Base-by-base conservation (phyloP, 2,329 filamentous ascomycete species). In the Chaetomiaceae sp. region DNA sequence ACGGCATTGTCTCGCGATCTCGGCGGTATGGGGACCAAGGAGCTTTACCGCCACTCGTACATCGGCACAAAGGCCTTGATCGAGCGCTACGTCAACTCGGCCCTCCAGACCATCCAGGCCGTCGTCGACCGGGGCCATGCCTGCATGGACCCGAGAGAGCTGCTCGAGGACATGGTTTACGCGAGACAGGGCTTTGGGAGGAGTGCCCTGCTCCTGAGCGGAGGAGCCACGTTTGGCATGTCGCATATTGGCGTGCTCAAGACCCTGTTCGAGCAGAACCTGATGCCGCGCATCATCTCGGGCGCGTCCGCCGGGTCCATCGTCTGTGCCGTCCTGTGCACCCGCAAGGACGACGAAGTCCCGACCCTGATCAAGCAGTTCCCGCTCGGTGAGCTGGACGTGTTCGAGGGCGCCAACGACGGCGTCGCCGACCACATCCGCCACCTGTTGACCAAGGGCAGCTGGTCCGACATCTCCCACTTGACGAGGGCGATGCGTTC, bases 191-290 rank as follows among this genome's bases (percentile, higher is more conserved):
- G 87, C 31, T 95, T 90, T 63, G 89, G 89, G n/a, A 79, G 89
- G 55, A 93, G 85, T 56, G 90, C 89, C 0, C 71, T 96, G 44
- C 73, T 95, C 9, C 73, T 96, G 9, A 95, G 89, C 4, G 90
- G 90, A 7, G 90, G 90, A 2, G 89, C 86, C 1, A 93, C 90
- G 0, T 89, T 95, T 69, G 90, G 90, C 35, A 95, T 96, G 87
- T 87, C 87, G 53, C 90, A 96, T 65, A 86, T 95, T 48, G 90
- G 90, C 1, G 89, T 96, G 3, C 72, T 95, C 48, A 95, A 95
- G 66, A 79, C 85, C 4, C 74, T 96, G 3, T 90, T 84, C 66
- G 83, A 93, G 62, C 77, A 81, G 3, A 79, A 81, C 7, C 74
- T 95, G 12, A 75, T 96, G 2, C 90, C 90, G 3, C 83, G 89